Base-by-base conservation (phyloP, 495 filamentous ascomycete genomes). In the Bathelium albidoporum region DNA sequence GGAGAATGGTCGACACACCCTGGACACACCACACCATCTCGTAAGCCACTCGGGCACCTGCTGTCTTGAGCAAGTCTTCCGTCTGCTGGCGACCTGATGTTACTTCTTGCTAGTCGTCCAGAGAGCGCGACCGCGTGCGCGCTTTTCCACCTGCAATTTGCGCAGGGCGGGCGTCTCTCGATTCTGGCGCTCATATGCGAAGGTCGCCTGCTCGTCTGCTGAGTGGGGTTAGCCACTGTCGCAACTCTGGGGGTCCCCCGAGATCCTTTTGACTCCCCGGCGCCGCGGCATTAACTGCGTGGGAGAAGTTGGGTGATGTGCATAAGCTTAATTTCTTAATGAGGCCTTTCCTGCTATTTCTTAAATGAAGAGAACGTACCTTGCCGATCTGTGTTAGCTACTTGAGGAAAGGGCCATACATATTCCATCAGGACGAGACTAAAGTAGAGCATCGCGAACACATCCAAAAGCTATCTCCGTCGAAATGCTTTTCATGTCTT, bases 81-180 rank as follows among this genome's bases (percentile, higher is more conserved):
- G 49, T 20, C 4, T 55, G 49, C 20, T n/a, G 22, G 49, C 20
- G 22, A 55, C 49, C 20, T 55, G 12, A 55, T 55, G 49, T 55
- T 55, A 29, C 49, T 29, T 55, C 24, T 29, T 55, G 24, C 49
- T 55, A 29, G 49, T 55, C 24, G 20, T 3, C 49, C 5, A 24
- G 9, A 26, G 49, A 55, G 49, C 9, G 9, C 2, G 7, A 29
- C 49, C 49, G 49, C 49, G 49, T 55, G 49, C 49, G 49, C 24
- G 49, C 26, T 20, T 55, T 55, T 49, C 20, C 49, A 55, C 49
- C 49, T 55, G 49, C 49, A 55, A 55, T 55, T 55, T 55, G 49
- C 49, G 49, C 49, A 24, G 24, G 49, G 4, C 24, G 49, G n/a
- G 49, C 49, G 5, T 29, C 20, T 12, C 22, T 49, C 43, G 43